Evolutionary conservation across 441 rosid species (phyloP).

Genomic region (Croton setiger): DNA sequence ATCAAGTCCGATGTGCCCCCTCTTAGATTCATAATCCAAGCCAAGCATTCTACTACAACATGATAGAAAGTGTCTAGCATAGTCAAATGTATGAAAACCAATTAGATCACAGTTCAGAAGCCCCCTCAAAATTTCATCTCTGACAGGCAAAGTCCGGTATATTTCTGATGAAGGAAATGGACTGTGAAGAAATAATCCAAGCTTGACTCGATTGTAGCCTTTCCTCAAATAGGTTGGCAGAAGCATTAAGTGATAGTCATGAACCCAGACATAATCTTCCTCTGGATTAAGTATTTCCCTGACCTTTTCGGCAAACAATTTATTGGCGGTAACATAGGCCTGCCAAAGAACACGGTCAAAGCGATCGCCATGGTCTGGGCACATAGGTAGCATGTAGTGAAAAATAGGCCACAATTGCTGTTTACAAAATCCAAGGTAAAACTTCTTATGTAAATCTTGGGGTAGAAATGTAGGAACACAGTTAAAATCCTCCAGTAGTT

Average conservation of each 20-base stretch:
- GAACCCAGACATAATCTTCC: slow-evolving; percentile 86
- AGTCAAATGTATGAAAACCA: slow-evolving; percentile 92
- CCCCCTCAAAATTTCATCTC: slow-evolving; percentile 77
- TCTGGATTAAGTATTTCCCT: slow-evolving; percentile 83
- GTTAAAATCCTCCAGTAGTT: slow-evolving; percentile 57
- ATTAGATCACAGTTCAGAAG: slow-evolving; percentile 79
- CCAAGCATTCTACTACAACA: slow-evolving; percentile 98
- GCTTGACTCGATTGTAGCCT: slow-evolving; percentile 62
- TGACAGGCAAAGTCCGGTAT: slow-evolving; percentile 75
- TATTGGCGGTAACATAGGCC: slow-evolving; percentile 90
- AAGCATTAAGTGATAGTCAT: slow-evolving; percentile 92
- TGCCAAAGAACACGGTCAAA: slow-evolving; percentile 85
- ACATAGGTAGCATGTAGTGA: slow-evolving; percentile 91
- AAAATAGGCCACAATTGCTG: slow-evolving; percentile 95
- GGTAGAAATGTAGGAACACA: slow-evolving; percentile 88
- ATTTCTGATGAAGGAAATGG: slow-evolving; percentile 94
- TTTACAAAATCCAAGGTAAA: slow-evolving; percentile 86
- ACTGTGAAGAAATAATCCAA: slow-evolving; percentile 92
- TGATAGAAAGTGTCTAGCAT: slow-evolving; percentile 88
- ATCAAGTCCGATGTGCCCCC: slow-evolving; percentile 91
- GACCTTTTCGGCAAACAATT: slow-evolving; percentile 84
- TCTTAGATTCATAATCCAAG: slow-evolving; percentile 81
- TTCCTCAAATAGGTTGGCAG: slow-evolving; percentile 85
- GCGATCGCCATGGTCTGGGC: slow-evolving; percentile 85
- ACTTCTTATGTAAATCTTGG: slow-evolving; percentile 65